A percentile compares a stretch with the other conserved stretches of the same genome.
Conservation (phyloP, 2,329 filamentous ascomycete species). For the Dothideomycetes sp. region DNA sequence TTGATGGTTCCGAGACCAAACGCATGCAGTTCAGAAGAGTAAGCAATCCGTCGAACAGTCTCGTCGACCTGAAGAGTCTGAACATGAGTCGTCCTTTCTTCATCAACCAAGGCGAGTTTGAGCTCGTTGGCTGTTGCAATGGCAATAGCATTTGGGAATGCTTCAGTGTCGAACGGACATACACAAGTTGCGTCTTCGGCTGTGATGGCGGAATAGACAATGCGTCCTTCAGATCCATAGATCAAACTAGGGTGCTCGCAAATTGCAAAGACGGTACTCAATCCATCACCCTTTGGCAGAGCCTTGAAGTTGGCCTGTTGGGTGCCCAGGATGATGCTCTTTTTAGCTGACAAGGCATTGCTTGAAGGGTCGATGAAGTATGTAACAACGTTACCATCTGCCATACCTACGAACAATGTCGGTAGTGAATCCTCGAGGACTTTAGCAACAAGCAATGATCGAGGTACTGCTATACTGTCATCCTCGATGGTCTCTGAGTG, state of each 20-base stretch:
- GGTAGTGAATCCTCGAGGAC: conserved; percentile 59
- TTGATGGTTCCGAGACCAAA: conserved; percentile 84
- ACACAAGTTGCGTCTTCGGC: conserved; percentile 76
- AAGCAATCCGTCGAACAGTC: conserved; percentile 78
- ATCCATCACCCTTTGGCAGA: conserved; percentile 55
- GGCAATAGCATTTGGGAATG: conserved; percentile 71
- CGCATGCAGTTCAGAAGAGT: conserved; percentile 66
- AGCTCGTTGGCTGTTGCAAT: conserved; percentile 70
- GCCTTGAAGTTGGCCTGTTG: conserved; percentile 74
- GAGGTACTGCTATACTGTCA: conserved; percentile 68
- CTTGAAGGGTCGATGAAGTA: conserved; percentile 59
- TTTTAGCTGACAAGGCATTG: conserved; percentile 60
- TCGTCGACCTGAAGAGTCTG: conserved; percentile 69
- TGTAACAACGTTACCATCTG: conserved; percentile 82
- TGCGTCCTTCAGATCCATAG: conserved; percentile 76
- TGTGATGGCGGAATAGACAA: conserved; percentile 89
- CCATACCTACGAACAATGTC: conserved; percentile 80
- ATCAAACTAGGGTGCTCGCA: conserved; percentile 93
- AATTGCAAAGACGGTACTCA: conserved; percentile 80
- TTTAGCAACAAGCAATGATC: conserved; percentile 71
- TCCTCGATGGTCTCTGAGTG: conserved; percentile 51
- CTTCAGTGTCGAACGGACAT: conserved; percentile 71
- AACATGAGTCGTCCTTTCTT: conserved; percentile 78
- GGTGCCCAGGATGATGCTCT: conserved; percentile 76
- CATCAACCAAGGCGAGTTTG: conserved; percentile 72